Evolutionary conservation across 805 yeast genomes (phyloP).

Genomic region (Wickerhamomyces alni): DNA sequence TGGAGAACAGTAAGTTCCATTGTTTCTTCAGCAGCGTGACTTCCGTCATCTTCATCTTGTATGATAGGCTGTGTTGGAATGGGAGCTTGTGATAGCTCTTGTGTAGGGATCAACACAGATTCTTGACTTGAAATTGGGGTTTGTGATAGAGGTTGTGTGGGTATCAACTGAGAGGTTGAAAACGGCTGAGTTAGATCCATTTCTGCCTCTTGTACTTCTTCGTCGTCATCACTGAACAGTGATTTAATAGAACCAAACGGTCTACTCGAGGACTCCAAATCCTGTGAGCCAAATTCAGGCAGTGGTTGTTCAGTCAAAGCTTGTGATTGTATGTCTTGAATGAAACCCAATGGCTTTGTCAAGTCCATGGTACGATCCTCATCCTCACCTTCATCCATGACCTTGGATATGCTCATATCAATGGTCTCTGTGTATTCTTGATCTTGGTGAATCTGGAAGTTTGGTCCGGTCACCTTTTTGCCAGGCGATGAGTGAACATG

Average conservation of each 20-base stretch:
- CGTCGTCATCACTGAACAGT: constrained; percentile 20
- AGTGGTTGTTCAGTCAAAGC: neutral
- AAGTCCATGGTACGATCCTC: constrained; percentile 22
- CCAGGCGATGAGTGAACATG: constrained; percentile 19
- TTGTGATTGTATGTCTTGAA: constrained; percentile 9
- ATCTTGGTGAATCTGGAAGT: constrained; percentile 18
- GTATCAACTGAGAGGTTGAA: neutral
- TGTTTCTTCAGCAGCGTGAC: constrained; percentile 10
- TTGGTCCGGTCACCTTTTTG: constrained; percentile 1
- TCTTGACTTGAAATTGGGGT: neutral
- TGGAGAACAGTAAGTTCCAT: constrained; percentile 17
- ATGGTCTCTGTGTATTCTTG: constrained; percentile 11
- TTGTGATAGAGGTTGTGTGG: neutral
- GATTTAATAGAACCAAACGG: constrained; percentile 22
- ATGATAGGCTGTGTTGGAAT: neutral
- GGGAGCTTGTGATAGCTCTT: neutral
- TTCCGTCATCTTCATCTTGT: neutral
- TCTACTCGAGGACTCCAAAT: constrained; percentile 8
- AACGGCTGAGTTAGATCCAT: constrained; percentile 22
- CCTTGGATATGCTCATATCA: constrained; percentile 17
- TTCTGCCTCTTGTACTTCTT: constrained; percentile 15
- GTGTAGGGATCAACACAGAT: neutral
- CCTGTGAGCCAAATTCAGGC: neutral
- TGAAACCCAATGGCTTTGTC: constrained; percentile 20
- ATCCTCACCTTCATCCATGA: constrained; percentile 6